Conservation (phyloP, 2,329 filamentous ascomycete genomes). For the Onygenales sp. region DNA sequence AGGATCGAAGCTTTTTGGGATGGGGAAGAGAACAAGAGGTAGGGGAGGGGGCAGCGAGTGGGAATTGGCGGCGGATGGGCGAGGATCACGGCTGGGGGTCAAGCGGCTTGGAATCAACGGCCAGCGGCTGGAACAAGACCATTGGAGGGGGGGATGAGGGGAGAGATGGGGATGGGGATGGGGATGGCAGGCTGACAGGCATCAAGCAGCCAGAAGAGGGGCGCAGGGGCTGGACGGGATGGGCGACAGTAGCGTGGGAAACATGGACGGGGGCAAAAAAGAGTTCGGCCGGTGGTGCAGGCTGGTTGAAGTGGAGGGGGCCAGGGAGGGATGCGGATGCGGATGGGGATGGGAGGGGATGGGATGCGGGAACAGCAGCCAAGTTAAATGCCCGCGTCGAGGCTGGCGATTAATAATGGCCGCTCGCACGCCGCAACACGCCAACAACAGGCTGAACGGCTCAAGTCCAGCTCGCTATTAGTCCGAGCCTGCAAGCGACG, state of each 20-base stretch:
- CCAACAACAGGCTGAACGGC: no score
- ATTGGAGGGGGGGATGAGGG: background rate
- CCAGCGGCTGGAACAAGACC: background rate
- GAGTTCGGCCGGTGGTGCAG: no score
- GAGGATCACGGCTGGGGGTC: constrained; percentile 10
- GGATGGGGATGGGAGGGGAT: no score
- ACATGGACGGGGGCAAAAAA: no score
- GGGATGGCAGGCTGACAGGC: background rate
- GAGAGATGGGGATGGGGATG: background rate
- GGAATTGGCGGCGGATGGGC: constrained; percentile 7
- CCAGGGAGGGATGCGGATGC: no score
- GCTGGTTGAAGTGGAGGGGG: no score
- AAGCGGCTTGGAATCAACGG: background rate
- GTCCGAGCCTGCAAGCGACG: no score
- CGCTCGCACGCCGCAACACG: no score
- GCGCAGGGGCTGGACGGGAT: background rate
- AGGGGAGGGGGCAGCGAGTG: background rate
- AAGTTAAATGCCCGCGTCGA: no score
- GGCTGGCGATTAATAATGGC: no score
- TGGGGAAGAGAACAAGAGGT: background rate
- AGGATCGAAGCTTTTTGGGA: background rate
- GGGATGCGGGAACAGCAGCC: no score
- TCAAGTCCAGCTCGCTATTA: no score
- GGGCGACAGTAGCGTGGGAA: background rate
- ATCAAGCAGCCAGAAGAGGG: background rate